Percentiles rank a stretch among this genome's conserved stretches.
phyloP scores from a whole-genome alignment of 441 rosid species.

The Pelargonium hybrid region DNA sequence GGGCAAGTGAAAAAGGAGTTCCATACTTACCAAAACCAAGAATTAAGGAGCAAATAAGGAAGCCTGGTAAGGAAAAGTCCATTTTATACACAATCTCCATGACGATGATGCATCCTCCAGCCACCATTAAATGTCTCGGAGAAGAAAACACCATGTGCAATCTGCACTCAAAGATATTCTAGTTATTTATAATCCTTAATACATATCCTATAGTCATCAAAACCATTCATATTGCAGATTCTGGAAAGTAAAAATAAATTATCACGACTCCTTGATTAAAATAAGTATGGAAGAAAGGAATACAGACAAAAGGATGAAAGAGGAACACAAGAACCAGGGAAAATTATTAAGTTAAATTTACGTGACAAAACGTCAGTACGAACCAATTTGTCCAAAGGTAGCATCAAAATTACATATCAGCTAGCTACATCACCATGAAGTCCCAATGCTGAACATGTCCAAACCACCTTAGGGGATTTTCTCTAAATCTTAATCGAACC shows the following conservation, averaged over 20 bases:
- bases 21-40: conserved; percentile 60
- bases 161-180: conserved; percentile 30
- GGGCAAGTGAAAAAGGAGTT: neutral
- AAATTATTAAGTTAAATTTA: neutral
- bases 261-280: neutral
- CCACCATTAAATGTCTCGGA: conserved; percentile 80
- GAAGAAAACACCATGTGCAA: conserved; percentile 98
- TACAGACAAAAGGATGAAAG: neutral
- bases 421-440: too few relatives aligned
- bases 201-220: neutral
- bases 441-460: too few relatives aligned
- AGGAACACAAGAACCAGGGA: neutral
- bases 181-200: conserved; percentile 7
- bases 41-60: conserved; percentile 56
- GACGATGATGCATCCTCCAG: conserved; percentile 68
- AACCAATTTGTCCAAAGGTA: conserved; percentile 6
- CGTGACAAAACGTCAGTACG: neutral
- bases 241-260: neutral
- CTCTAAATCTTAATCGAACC: neutral
- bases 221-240: neutral
- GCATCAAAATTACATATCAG: neutral
- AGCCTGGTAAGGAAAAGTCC: conserved; percentile 83
- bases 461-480: neutral
- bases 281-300: neutral
- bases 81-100: conserved; percentile 68